These are phyloP conservation scores for Begonia peltatifolia DNA, from an alignment of 306 rosid species.

Conservation along the genomic window DNA sequence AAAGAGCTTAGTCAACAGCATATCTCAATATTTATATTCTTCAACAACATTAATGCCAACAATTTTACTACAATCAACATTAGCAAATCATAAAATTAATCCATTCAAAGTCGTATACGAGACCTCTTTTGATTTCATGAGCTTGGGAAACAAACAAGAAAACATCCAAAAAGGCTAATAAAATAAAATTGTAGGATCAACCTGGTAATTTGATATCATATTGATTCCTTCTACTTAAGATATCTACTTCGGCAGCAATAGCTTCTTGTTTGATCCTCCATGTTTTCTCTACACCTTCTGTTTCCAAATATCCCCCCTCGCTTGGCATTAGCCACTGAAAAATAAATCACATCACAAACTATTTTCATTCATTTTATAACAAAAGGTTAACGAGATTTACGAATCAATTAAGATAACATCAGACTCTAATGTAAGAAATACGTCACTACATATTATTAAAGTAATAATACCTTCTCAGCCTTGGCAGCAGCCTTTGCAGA, in stretches of 20 bases:
- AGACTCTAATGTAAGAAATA: not conserved
- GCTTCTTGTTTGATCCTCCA: slow-evolving; percentile 62
- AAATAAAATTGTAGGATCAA: slow-evolving; percentile 14
- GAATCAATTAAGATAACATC: not conserved
- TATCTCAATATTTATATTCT: too few relatives aligned
- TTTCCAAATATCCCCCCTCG: slow-evolving; percentile 67
- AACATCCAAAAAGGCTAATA: slow-evolving; percentile 3
- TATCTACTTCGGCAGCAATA: slow-evolving; percentile 53
- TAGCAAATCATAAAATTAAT: not conserved
- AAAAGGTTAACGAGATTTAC: not conserved
- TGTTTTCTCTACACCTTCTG: slow-evolving; percentile 80
- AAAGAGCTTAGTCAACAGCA: too few relatives aligned
- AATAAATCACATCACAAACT: not conserved
- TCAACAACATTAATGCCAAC: not conserved
- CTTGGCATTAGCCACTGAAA: slow-evolving; percentile 81
- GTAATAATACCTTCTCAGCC: slow-evolving; percentile 50
- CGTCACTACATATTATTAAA: not conserved
- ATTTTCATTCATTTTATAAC: not conserved
- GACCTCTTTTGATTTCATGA: not conserved
- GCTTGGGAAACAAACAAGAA: not conserved
- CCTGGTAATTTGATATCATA: slow-evolving; percentile 72
- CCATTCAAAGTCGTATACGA: not conserved
- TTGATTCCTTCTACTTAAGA: slow-evolving; percentile 49
- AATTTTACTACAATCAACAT: not conserved
- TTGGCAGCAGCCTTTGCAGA: slow-evolving; percentile 72